Percentiles rank a stretch among this genome's conserved stretches.
phyloP scores from a whole-genome alignment of 2,329 filamentous ascomycete genomes.

The Apiospora hydei region DNA sequence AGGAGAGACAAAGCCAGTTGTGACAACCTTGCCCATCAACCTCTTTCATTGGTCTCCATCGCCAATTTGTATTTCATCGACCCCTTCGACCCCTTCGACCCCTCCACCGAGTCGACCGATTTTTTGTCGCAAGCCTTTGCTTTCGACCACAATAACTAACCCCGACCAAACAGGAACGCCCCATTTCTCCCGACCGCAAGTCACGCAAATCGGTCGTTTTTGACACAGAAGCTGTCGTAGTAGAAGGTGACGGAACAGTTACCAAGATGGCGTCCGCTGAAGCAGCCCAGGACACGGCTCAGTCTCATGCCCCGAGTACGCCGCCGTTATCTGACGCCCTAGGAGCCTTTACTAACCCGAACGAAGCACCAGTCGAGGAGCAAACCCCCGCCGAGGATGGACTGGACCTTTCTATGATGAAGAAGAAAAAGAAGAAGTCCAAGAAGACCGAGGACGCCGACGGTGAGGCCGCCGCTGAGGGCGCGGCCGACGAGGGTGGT shows the following conservation, averaged over 20 bases:
- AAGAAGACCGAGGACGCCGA: constrained; percentile 59
- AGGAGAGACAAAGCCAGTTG: constrained; percentile 3
- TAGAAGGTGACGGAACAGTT: constrained; percentile 88
- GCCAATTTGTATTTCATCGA: not conserved
- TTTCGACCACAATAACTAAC: constrained; percentile 32
- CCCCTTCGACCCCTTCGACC: not conserved
- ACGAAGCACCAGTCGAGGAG: constrained; percentile 49
- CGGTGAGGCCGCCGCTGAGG: constrained; percentile 58
- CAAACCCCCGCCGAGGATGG: constrained; percentile 60
- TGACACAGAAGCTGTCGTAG: constrained; percentile 84
- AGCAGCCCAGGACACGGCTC: constrained; percentile 81
- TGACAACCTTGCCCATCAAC: constrained; percentile 20
- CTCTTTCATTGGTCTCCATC: constrained; percentile 15
- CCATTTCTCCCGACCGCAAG: constrained; percentile 62
- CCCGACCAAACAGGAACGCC: constrained; percentile 38
- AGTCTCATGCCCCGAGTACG: constrained; percentile 78
- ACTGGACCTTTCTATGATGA: constrained; percentile 72
- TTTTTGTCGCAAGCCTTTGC: constrained; percentile 27
- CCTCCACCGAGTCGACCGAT: constrained; percentile 22
- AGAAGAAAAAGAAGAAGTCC: constrained; percentile 78
- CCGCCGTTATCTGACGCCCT: constrained; percentile 64
- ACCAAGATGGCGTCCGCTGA: constrained; percentile 76
- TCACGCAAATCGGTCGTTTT: constrained; percentile 95
- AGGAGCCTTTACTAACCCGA: constrained; percentile 61
- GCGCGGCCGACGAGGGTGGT: constrained; percentile 64